Evolutionary conservation across 306 rosid species (phyloP).

Genomic region (Casuarina glauca): DNA sequence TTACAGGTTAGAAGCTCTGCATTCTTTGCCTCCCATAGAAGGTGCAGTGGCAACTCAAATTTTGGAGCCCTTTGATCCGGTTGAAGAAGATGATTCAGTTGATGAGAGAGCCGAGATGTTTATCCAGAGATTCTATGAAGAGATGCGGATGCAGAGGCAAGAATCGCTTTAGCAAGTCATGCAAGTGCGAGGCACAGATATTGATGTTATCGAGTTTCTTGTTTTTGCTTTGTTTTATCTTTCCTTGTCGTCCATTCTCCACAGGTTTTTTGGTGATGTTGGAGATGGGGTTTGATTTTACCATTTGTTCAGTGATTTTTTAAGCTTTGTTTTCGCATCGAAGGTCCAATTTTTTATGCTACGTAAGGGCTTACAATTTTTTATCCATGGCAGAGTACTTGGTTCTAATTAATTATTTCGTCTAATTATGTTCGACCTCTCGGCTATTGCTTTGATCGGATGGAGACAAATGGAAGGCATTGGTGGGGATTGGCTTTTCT

Average conservation of each 20-base stretch:
- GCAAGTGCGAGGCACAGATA: not conserved
- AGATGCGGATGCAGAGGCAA: slow-evolving; percentile 62
- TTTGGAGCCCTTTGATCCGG: slow-evolving; percentile 39
- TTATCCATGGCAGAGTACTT: not conserved
- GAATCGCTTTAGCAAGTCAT: slow-evolving; percentile 27
- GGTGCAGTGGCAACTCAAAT: slow-evolving; percentile 21
- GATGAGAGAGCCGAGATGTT: slow-evolving; percentile 68
- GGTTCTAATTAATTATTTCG: not conserved
- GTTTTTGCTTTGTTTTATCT: not conserved
- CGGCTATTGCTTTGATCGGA: not conserved
- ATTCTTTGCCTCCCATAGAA: slow-evolving; percentile 19
- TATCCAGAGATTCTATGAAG: slow-evolving; percentile 59
- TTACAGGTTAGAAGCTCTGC: slow-evolving; percentile 32
- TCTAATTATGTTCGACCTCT: not conserved
- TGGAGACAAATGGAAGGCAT: not conserved
- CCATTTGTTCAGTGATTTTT: not conserved
- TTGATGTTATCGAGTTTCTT: not conserved
- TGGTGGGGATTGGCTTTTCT: not conserved
- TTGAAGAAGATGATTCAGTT: slow-evolving; percentile 54
- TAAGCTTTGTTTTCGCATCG: not conserved
- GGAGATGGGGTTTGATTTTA: slow-evolving; percentile 23
- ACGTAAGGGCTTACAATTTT: not conserved
- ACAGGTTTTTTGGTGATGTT: slow-evolving; percentile 28
- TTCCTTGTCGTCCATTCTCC: slow-evolving; percentile 17
- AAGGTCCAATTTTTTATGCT: too few relatives aligned